phyloP scores from a whole-genome alignment of 2,329 filamentous ascomycete species.

The Cordyceps fumosorosea region DNA sequence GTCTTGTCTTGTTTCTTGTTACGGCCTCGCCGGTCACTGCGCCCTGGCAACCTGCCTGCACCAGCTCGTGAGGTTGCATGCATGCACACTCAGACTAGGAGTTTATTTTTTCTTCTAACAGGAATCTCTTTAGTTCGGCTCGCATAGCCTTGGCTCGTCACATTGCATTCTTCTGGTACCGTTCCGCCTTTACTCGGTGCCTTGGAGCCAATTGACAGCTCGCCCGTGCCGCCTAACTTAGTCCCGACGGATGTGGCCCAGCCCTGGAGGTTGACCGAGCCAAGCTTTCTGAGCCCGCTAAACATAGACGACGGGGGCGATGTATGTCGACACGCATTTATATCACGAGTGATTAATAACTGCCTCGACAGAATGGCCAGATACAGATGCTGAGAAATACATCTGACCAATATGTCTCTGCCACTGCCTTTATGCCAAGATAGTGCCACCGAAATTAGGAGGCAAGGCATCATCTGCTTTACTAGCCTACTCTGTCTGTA shows the following conservation, averaged over 20 bases:
- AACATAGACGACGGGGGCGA: not conserved
- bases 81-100: not conserved
- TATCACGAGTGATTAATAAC: not conserved
- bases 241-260: not conserved
- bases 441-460: not conserved
- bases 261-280: constrained; percentile 2
- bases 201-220: too few relatives aligned
- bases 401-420: not conserved
- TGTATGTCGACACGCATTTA: not conserved
- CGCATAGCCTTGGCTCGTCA: not conserved
- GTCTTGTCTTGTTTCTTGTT: not conserved
- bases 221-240: not conserved
- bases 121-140: not conserved
- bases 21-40: not conserved
- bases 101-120: not conserved
- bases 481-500: too few relatives aligned
- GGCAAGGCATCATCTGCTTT: not conserved
- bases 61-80: not conserved
- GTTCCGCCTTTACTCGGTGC: not conserved
- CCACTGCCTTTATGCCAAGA: not conserved
- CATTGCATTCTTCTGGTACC: not conserved
- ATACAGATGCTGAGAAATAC: not conserved
- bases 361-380: not conserved
- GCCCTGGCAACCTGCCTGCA: not conserved
- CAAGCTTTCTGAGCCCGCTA: not conserved